Base-by-base conservation (phyloP, 2,329 filamentous ascomycete genomes). In the Sporothrix sp. region DNA sequence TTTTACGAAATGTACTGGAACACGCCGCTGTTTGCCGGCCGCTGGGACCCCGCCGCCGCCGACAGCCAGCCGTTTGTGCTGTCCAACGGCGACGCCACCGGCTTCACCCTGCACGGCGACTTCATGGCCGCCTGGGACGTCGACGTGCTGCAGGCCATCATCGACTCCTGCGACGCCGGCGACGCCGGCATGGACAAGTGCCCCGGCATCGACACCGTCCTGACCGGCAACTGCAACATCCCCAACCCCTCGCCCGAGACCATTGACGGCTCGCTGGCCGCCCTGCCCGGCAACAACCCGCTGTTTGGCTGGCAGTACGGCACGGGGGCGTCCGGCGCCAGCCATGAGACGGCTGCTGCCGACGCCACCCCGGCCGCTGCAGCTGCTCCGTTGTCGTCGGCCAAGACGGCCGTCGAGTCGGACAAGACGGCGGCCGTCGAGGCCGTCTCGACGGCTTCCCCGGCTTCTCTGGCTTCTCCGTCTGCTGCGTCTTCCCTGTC, bases 41-140 rank as follows among this genome's bases (percentile, higher is more conserved):
- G 73, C 60, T 81, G 77, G 76, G 69, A 70, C n/a, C 67, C 70
- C 40, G 69, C 73, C 57, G 69, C 73, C 53, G 69, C 73, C 53
- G 77, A 75, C 58, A 62, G 61, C 21, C 76, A 79, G 66, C 81
- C 81, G 10, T 87, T 87, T 59, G 79, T 87, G 49, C 76, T 85
- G 38, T 70, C 82, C 56, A 81, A 81, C 60, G 84, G 84, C 39
- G 84, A 89, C 52, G 69, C 73, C 18, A 85, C 84, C 10, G 85
- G 84, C 51, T 87, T 78, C 68, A 79, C 78, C 58, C 75, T 75
- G 54, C 84, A 88, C 65, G 83, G 74, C 43, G 84, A 89, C 65
- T 88, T 89, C 68, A 66, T 85, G 57, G 79, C 84, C 55, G 84
- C 78, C 14, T 89, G 85, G 85, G 79, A 88, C 57, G 71, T 76